Base-by-base conservation (phyloP, 495 filamentous ascomycete species). In the Trichoderma erinaceum region DNA sequence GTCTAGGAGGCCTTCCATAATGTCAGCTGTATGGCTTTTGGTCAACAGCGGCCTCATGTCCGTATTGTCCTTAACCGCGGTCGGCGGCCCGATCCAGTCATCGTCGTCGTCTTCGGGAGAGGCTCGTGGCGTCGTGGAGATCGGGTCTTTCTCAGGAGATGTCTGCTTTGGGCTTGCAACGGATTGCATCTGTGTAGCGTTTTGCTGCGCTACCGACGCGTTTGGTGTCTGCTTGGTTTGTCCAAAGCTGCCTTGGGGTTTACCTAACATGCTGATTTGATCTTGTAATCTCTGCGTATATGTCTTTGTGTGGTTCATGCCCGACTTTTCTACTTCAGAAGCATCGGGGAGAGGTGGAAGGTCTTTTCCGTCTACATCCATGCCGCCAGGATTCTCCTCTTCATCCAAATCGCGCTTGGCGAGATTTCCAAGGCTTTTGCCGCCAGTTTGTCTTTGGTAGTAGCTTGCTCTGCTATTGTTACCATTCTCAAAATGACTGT, bases 241-340 rank as follows among this genome's bases (percentile, higher is more conserved):
- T 61, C 41, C 88, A 81, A 58, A 75, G 63, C 70, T 77, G 4
- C 89, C 81, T 72, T 92, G 90, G 1, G 86, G 83, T 75, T 97
- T 90, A 27, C 93, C 93, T 23, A 99, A 84, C 87, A 94, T 92
- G 73, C 88, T 94, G 71, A 99, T 97, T 71, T 92, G 90, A 69
- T 98, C 96, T 68, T 96, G 91, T 21, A 99, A 82, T 12, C 89
- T 83, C 74, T 97, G 92, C 3, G 95, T 97, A 5, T 93, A 93
- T 8, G 91, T 93, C 73, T 95, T 96, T 78, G 86, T 92, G 75
- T 96, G 92, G 7, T 79, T 80, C 48, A 71, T 72, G 12, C 74
- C 69, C 32, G 75, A 72, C 27, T 82, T 71, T 25, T 77, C 78
- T 11, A 70, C 67, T 27, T 73, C 73, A 12, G 68, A 52, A n/a